A percentile compares a stretch with the other conserved stretches of the same genome.
Conservation (phyloP, 345 rosid genomes). For the Heritiera littoralis region DNA sequence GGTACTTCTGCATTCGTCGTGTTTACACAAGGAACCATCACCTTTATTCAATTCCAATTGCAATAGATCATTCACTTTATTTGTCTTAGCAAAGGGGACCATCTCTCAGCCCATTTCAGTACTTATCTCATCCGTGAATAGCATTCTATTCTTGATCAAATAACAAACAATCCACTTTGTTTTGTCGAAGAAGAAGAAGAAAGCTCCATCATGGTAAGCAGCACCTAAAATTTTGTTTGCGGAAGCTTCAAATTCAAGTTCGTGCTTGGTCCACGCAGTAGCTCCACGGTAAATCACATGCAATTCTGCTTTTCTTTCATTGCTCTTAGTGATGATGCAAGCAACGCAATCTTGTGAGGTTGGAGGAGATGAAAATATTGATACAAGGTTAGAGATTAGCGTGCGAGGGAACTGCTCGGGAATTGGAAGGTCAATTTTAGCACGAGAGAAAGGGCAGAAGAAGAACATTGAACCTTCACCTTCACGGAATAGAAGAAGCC, state of each 20-base stretch:
- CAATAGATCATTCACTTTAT: too few relatives aligned
- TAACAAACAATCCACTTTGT: background rate
- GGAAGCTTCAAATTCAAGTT: too few relatives aligned
- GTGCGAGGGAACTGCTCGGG: background rate
- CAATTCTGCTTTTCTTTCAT: background rate
- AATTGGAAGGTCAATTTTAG: conserved; percentile 30
- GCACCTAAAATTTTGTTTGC: background rate
- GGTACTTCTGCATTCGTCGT: conserved; percentile 2
- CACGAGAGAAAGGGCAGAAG: conserved; percentile 38
- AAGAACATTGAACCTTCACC: conserved; percentile 20
- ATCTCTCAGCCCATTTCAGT: too few relatives aligned
- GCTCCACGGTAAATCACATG: conserved; percentile 15
- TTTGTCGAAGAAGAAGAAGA: conserved; percentile 22
- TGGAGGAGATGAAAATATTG: conserved; percentile 32
- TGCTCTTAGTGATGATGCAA: background rate
- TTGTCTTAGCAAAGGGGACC: too few relatives aligned
- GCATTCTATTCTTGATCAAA: background rate
- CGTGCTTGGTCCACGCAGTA: conserved; percentile 17
- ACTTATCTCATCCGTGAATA: background rate
- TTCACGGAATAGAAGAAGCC: conserved; percentile 28
- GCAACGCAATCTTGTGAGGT: conserved; percentile 29
- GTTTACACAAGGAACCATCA: background rate
- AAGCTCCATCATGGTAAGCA: background rate
- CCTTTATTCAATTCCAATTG: too few relatives aligned
- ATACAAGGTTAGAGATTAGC: background rate